These are phyloP conservation scores for Galium porrigens DNA, from an alignment of 305 asterid species.

Conservation along the genomic window DNA sequence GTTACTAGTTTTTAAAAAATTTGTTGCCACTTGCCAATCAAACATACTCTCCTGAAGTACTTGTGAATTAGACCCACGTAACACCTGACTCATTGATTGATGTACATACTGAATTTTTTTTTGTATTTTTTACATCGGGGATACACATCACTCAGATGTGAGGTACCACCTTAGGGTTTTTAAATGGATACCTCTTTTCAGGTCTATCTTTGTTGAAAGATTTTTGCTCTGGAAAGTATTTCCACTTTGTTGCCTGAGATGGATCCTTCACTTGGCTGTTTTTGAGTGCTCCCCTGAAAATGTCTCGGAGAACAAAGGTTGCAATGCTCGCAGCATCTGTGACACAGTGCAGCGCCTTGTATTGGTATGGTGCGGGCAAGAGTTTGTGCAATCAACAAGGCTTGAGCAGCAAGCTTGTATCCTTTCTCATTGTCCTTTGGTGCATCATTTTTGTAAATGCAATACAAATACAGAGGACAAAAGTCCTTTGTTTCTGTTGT, in stretches of 20 bases:
- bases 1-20: background rate
- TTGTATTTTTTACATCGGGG: background rate
- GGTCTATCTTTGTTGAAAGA: constrained; percentile 70
- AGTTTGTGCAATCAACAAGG: constrained; percentile 73
- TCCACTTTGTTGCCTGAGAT: constrained; percentile 70
- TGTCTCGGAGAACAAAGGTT: constrained; percentile 25
- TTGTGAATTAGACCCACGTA: background rate
- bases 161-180: background rate
- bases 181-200: constrained; percentile 21
- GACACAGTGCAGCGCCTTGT: constrained; percentile 63
- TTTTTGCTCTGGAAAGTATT: constrained; percentile 85
- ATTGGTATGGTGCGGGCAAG: constrained; percentile 65
- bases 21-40: background rate
- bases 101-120: background rate
- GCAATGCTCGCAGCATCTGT: constrained; percentile 36
- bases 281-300: constrained; percentile 56
- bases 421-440: constrained; percentile 25
- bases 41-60: background rate
- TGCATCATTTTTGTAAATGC: background rate
- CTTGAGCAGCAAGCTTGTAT: constrained; percentile 93
- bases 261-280: constrained; percentile 89
- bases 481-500: background rate
- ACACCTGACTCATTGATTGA: background rate
- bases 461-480: background rate
- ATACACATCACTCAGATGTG: background rate